Conservation (phyloP, 2,329 filamentous ascomycete species). For the Colletotrichum caudatum region DNA sequence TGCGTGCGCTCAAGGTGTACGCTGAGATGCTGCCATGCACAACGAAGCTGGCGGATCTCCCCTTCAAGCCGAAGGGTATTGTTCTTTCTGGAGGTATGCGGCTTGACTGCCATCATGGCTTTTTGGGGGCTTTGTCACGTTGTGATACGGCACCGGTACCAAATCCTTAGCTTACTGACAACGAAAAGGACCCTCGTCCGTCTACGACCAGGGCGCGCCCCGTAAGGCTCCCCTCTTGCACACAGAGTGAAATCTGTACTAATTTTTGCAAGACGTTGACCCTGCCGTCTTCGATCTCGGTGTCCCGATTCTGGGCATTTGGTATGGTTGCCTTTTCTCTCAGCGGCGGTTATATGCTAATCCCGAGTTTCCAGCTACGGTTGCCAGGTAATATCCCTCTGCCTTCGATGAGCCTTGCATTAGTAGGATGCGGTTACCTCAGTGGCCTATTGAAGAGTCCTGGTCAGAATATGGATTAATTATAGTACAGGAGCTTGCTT, state of each 20-base stretch:
- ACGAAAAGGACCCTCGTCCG: conserved; percentile 67
- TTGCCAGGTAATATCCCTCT: conserved; percentile 22
- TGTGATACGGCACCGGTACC: background rate
- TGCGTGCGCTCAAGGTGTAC: conserved; percentile 85
- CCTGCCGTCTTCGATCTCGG: conserved; percentile 82
- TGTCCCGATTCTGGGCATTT: conserved; percentile 71
- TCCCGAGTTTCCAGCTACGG: conserved; percentile 14
- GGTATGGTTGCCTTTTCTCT: conserved; percentile 59
- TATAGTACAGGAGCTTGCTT: conserved; percentile 74
- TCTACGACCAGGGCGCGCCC: conserved; percentile 82
- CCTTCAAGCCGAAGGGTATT: conserved; percentile 86
- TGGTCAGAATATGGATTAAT: background rate
- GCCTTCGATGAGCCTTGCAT: background rate
- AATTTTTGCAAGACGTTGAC: conserved; percentile 69
- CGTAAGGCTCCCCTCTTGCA: conserved; percentile 49
- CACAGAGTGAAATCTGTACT: conserved; percentile 20
- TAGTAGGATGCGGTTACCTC: background rate
- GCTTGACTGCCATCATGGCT: background rate
- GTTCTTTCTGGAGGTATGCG: conserved; percentile 63
- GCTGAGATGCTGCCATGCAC: conserved; percentile 91
- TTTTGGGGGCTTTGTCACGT: background rate
- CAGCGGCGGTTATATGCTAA: background rate
- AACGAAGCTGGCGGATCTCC: conserved; percentile 80
- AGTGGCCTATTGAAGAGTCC: no score
- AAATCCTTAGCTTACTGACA: conserved; percentile 27